Conservation (phyloP, 805 yeast genomes). For the Pichia gijzeniarum region DNA sequence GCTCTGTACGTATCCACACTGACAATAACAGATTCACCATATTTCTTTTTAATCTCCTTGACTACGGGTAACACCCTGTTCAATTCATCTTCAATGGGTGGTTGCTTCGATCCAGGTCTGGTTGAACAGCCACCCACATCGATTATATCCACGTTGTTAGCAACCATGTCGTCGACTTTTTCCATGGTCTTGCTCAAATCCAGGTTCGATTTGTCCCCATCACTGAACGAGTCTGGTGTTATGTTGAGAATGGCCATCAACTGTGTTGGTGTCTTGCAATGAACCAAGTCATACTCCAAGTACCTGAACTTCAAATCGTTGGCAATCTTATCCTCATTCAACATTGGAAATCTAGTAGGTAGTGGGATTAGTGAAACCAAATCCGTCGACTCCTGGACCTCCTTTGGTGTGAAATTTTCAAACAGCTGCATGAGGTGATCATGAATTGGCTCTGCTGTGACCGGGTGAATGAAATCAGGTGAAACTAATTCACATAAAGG, state of each 20-base stretch:
- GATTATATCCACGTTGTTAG: slow-evolving; percentile 63
- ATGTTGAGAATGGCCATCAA: slow-evolving; percentile 85
- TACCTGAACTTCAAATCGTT: slow-evolving; percentile 20
- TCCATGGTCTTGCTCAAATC: slow-evolving; percentile 36
- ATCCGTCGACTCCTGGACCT: slow-evolving; percentile 44
- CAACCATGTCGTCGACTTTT: slow-evolving; percentile 43
- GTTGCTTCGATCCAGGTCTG: slow-evolving; percentile 70
- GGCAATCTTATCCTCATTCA: slow-evolving; percentile 9
- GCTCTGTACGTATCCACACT: slow-evolving; percentile 89
- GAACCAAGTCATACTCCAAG: slow-evolving; percentile 40
- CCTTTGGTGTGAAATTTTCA: slow-evolving; percentile 15
- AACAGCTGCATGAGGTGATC: slow-evolving; percentile 50
- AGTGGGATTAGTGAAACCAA: slow-evolving; percentile 48
- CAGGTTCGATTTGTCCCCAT: slow-evolving; percentile 55
- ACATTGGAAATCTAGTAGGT: slow-evolving; percentile 7
- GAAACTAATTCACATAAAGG: slow-evolving; percentile 81
- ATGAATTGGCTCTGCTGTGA: slow-evolving; percentile 75
- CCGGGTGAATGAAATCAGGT: slow-evolving; percentile 67
- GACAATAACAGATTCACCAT: slow-evolving; percentile 38
- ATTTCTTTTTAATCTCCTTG: slow-evolving; percentile 43
- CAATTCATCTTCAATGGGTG: slow-evolving; percentile 60
- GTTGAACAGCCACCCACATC: slow-evolving; percentile 97
- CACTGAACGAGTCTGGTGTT: slow-evolving; percentile 95
- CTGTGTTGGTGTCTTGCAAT: slow-evolving; percentile 44
- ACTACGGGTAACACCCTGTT: slow-evolving; percentile 66